Conservation (phyloP, 2,329 filamentous ascomycete genomes). For the Cercospora janseana region DNA sequence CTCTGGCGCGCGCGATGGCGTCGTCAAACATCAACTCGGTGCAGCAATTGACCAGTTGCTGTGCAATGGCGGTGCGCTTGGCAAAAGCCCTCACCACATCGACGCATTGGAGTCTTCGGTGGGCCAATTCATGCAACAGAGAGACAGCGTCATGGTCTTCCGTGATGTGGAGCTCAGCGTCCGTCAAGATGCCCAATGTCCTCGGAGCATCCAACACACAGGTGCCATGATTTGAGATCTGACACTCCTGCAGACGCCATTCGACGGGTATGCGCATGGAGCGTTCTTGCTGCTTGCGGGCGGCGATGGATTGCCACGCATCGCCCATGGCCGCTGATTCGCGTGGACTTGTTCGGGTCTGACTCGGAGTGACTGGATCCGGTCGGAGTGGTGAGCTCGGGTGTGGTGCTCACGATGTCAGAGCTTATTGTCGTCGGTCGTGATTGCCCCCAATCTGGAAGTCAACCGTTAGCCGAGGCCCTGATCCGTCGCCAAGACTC, state of each 20-base stretch:
- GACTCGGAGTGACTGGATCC: too few relatives aligned
- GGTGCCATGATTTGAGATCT: conserved; percentile 24
- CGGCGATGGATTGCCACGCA: conserved; percentile 44
- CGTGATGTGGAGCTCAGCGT: conserved; percentile 55
- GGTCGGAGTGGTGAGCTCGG: too few relatives aligned
- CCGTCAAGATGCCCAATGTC: conserved; percentile 53
- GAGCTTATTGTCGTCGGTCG: too few relatives aligned
- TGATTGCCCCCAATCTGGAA: too few relatives aligned
- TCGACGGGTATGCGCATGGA: conserved; percentile 43
- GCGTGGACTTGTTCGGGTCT: background rate
- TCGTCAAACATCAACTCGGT: conserved; percentile 43
- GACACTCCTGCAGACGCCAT: conserved; percentile 43
- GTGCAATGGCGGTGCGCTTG: conserved; percentile 50
- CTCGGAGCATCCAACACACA: conserved; percentile 51
- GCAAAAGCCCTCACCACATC: conserved; percentile 42
- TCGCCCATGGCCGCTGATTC: too few relatives aligned
- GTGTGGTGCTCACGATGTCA: too few relatives aligned
- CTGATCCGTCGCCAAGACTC: too few relatives aligned
- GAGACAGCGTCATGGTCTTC: conserved; percentile 52
- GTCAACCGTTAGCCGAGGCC: too few relatives aligned
- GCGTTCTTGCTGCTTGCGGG: conserved; percentile 44
- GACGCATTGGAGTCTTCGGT: conserved; percentile 23
- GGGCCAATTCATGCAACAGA: conserved; percentile 40
- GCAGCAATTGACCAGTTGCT: conserved; percentile 49
- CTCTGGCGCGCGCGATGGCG: conserved; percentile 40